Percentiles rank a stretch among this genome's conserved stretches.
Evolutionary conservation across 495 filamentous ascomycete species (phyloP).

Genomic region (Talaromyces proteolyticus): DNA sequence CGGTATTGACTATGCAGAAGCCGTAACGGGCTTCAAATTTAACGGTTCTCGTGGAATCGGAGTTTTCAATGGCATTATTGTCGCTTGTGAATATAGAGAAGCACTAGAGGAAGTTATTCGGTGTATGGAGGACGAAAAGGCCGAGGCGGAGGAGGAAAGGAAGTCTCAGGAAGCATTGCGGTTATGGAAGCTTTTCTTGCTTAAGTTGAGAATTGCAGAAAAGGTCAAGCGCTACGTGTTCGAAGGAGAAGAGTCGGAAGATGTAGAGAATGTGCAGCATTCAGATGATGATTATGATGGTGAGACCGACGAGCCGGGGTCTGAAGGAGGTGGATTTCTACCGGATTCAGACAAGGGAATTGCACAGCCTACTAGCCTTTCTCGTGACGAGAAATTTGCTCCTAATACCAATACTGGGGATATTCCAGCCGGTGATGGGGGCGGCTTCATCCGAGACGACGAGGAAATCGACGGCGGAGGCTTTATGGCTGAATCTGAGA

Average conservation of each 20-base stretch:
- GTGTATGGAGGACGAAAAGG: slow-evolving; percentile 56
- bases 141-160: slow-evolving; percentile 48
- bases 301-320: slow-evolving; percentile 15
- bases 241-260: slow-evolving; percentile 37
- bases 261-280: slow-evolving; percentile 15
- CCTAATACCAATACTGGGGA: background rate
- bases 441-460: slow-evolving; percentile 23
- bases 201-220: slow-evolving; percentile 71
- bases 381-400: background rate
- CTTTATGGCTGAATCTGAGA: background rate
- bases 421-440: slow-evolving; percentile 4
- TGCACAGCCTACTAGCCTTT: background rate
- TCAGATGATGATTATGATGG: slow-evolving; percentile 17
- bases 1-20: slow-evolving; percentile 81
- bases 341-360: slow-evolving; percentile 40
- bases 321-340: slow-evolving; percentile 35
- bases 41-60: slow-evolving; percentile 77
- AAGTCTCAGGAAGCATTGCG: slow-evolving; percentile 52
- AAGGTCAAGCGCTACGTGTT: slow-evolving; percentile 60
- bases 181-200: slow-evolving; percentile 72
- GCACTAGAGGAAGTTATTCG: slow-evolving; percentile 62
- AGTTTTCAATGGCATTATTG: slow-evolving; percentile 66
- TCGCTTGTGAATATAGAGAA: slow-evolving; percentile 64
- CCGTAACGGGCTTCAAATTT: slow-evolving; percentile 87
- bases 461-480: background rate